A percentile compares a stretch with the other conserved stretches of the same genome.
phyloP scores from a whole-genome alignment of 306 rosid species.

The Citrullus amarus region DNA sequence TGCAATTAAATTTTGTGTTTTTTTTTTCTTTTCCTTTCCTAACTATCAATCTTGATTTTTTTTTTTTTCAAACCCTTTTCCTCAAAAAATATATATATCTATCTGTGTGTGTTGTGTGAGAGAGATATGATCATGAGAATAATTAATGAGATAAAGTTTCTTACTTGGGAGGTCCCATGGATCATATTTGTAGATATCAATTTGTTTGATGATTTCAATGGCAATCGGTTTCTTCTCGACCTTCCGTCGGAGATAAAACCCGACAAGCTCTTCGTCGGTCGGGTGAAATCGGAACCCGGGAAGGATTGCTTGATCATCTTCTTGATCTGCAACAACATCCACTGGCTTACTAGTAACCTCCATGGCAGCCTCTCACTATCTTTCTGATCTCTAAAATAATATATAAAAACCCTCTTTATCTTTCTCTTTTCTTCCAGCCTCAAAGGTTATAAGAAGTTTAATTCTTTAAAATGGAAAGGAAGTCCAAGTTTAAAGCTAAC shows the following conservation, averaged over 20 bases:
- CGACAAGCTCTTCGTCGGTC: constrained; percentile 88
- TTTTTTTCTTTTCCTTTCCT: too few species aligned
- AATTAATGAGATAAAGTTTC: background rate
- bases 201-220: constrained; percentile 74
- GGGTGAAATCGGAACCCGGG: constrained; percentile 95
- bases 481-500: background rate
- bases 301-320: constrained; percentile 38
- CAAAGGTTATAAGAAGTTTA: background rate
- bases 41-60: too few species aligned
- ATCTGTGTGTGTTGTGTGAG: background rate
- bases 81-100: too few species aligned
- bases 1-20: too few species aligned
- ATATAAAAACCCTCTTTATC: background rate
- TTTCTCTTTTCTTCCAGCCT: background rate
- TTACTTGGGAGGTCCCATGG: constrained; percentile 99
- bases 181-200: constrained; percentile 83
- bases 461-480: background rate
- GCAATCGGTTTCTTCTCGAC: constrained; percentile 55
- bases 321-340: constrained; percentile 9
- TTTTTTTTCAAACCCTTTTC: background rate
- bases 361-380: background rate
- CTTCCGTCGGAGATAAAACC: constrained; percentile 60
- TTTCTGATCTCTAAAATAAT: background rate
- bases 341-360: background rate
- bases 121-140: background rate